Base-by-base conservation (phyloP, 306 rosid genomes). In the Gastrolobium villosum region DNA sequence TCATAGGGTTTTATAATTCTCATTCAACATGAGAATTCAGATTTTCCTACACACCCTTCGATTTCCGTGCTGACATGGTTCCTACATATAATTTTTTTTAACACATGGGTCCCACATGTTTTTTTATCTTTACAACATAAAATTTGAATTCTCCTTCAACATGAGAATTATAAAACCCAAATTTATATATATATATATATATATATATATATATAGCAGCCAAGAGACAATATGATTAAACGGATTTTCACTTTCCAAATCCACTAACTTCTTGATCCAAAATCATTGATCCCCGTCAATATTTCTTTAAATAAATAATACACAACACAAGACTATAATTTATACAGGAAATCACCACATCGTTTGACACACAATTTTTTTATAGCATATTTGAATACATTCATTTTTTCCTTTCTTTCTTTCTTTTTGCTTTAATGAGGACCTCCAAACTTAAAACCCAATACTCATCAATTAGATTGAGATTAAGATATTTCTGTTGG, bases 221-320 rank as follows among this genome's bases (percentile, higher is more conserved):
- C 60, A 11, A 73, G 56, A 52, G 81, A 66, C 86, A 83, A 10
- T 0, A 78, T 78, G 83, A 83, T 83, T 44, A 60, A 72, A 2
- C 31, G 73, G 14, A 77, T 39, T 10, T 72, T 39, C 26, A 40
- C 80, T 83, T 71, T 78, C 50, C 43, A 64, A 72, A 40, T 65
- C 80, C 74, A 71, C 85, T 70, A 54, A 74, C 7, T 10, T 67
- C 78, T 39, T 53, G 35, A 67, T 75, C 77, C 74, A 34, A 50
- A 5, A 78, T 57, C 52, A 69, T 72, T 69, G 32, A 45, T 35
- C 39, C 32, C 7, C 26, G 39, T 54, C 44, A 70, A 39, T 3
- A 62, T 35, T 70, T 32, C 10, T 55, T 30, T 32, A 41, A 2
- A 34, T 41, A 55, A 65, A 65, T 56, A 34, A 28, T 48, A 13